Percentiles rank a stretch among this genome's conserved stretches.
phyloP scores from a whole-genome alignment of 139 green algal genomes.

The Micromonas commoda region DNA sequence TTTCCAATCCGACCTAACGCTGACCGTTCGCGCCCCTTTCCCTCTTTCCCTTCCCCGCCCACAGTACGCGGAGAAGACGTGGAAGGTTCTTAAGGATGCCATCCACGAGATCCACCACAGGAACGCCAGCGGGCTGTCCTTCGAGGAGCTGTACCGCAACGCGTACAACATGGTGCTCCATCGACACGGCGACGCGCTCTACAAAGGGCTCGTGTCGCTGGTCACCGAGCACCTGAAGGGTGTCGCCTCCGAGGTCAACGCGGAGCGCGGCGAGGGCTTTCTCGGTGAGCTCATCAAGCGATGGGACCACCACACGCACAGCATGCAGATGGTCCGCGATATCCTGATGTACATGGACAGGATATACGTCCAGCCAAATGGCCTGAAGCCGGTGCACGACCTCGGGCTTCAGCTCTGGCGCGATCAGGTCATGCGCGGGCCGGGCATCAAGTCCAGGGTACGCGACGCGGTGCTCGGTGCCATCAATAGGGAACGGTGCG shows the following conservation, averaged over 20 bases:
- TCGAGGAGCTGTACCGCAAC: constrained; percentile 97
- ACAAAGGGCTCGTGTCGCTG: constrained; percentile 70
- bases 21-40: background rate
- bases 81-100: constrained; percentile 85
- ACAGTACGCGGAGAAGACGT: constrained; percentile 81
- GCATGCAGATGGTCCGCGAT: constrained; percentile 91
- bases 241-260: constrained; percentile 65
- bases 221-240: constrained; percentile 64
- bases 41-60: background rate
- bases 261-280: constrained; percentile 64
- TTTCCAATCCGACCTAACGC: background rate
- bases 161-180: constrained; percentile 99
- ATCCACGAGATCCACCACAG: constrained; percentile 96
- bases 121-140: constrained; percentile 88
- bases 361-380: constrained; percentile 85
- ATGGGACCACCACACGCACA: constrained; percentile 91
- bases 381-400: constrained; percentile 80
- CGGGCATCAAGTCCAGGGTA: constrained; percentile 63
- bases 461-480: constrained; percentile 64
- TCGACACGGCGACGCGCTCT: constrained; percentile 88
- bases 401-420: constrained; percentile 89
- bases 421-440: constrained; percentile 69
- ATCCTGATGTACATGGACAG: constrained; percentile 99
- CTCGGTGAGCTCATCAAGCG: constrained; percentile 72
- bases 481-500: constrained; percentile 63